Percentiles rank a stretch among this genome's conserved stretches.
These are phyloP conservation scores for Aristolochia californica DNA, from an alignment of 164 flowering plant species.

Conservation along the genomic window DNA sequence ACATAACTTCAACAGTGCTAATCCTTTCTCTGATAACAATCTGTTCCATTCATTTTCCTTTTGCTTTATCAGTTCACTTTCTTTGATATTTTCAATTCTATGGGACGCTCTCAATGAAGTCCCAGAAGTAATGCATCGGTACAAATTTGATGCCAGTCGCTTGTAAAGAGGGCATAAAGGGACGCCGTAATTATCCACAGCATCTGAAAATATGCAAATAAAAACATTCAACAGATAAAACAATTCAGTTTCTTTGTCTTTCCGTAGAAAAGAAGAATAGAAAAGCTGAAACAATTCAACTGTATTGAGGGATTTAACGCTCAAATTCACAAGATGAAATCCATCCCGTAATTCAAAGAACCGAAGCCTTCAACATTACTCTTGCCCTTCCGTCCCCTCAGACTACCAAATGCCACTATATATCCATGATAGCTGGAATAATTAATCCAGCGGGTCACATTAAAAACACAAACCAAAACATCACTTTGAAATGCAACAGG, in stretches of 20 bases:
- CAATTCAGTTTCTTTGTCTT: neutral
- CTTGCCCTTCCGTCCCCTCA: no score
- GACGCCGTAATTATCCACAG: constrained; percentile 26
- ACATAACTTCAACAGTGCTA: constrained; percentile 40
- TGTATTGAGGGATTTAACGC: no score
- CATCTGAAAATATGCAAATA: constrained; percentile 1
- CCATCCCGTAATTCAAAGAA: no score
- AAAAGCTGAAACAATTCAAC: no score
- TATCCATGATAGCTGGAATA: no score
- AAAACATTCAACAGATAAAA: neutral
- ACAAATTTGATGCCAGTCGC: constrained; percentile 45
- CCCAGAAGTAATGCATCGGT: constrained; percentile 31
- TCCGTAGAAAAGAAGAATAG: neutral
- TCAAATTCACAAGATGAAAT: no score
- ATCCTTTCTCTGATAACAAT: constrained; percentile 37
- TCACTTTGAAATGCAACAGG: no score
- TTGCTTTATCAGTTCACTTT: constrained; percentile 23
- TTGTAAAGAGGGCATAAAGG: constrained; percentile 64
- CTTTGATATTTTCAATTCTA: constrained; percentile 8
- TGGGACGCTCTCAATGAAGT: constrained; percentile 10
- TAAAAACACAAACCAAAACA: no score
- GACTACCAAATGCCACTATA: no score
- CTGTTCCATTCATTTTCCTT: constrained; percentile 37
- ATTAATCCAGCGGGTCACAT: no score
- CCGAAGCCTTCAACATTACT: no score